Percentiles rank a stretch among this genome's conserved stretches.
These are phyloP conservation scores for Rhizopogon vesiculosus DNA, from an alignment of 768 basidiomycete genomes.

Conservation along the genomic window DNA sequence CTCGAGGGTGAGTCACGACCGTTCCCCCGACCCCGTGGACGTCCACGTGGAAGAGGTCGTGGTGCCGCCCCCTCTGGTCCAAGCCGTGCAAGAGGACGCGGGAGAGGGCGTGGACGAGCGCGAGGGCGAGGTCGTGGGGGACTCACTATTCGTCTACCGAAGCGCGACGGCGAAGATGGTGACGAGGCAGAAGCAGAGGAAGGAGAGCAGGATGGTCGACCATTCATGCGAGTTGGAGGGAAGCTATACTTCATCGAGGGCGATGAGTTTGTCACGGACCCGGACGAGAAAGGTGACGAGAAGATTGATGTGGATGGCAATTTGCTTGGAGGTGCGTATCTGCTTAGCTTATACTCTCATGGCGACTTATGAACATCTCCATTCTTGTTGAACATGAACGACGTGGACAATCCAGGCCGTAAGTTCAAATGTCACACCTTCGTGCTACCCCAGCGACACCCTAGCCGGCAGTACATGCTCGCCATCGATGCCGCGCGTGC, in stretches of 20 bases:
- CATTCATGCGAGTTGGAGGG: slow-evolving; percentile 71
- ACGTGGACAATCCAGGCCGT: slow-evolving; percentile 49
- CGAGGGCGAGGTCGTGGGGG: slow-evolving; percentile 32
- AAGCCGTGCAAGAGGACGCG: slow-evolving; percentile 27
- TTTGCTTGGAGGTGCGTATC: slow-evolving; percentile 70
- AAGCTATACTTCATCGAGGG: slow-evolving; percentile 75
- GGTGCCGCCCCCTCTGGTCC: slow-evolving; percentile 24
- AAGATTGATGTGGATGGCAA: slow-evolving; percentile 88
- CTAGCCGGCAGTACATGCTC: slow-evolving; percentile 85
- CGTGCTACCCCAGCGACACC: slow-evolving; percentile 77
- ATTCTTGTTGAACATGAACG: background rate
- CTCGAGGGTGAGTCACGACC: slow-evolving; percentile 30
- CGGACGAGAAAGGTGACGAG: slow-evolving; percentile 82
- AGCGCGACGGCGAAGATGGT: slow-evolving; percentile 32
- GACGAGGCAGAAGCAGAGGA: slow-evolving; percentile 38
- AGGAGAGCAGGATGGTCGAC: slow-evolving; percentile 45
- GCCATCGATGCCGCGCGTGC: slow-evolving; percentile 97
- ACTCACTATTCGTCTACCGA: slow-evolving; percentile 18
- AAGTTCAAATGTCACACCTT: slow-evolving; percentile 90
- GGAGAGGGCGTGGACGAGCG: slow-evolving; percentile 39
- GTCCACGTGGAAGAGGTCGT: slow-evolving; percentile 36
- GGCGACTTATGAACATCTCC: background rate
- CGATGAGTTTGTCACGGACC: slow-evolving; percentile 83
- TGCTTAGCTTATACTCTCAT: too few species aligned
- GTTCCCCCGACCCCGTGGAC: slow-evolving; percentile 29